Conservation (phyloP, 2,329 filamentous ascomycete genomes). For the Neobulgaria alba region DNA sequence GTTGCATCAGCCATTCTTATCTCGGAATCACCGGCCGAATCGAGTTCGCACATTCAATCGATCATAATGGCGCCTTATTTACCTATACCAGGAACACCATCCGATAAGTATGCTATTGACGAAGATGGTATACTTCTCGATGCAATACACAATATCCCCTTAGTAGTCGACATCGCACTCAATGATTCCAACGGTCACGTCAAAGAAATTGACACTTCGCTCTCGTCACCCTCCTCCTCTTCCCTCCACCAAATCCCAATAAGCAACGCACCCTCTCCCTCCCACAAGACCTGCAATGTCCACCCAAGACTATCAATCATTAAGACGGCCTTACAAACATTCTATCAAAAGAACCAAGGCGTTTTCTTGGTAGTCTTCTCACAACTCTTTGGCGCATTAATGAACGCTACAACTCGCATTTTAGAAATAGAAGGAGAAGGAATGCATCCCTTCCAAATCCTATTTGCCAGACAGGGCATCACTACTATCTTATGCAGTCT, state of each 20-base stretch:
- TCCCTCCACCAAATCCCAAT: too few species aligned
- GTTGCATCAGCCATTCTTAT: too few species aligned
- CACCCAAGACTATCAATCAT: too few species aligned
- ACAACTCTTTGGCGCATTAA: slow-evolving; percentile 73
- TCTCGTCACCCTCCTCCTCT: too few species aligned
- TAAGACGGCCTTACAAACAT: slow-evolving; percentile 19
- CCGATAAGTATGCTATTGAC: neutral
- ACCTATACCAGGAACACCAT: neutral
- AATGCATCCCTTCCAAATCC: slow-evolving; percentile 76
- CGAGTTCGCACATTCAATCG: too few species aligned
- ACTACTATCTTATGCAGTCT: slow-evolving; percentile 56
- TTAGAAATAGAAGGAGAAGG: slow-evolving; percentile 63
- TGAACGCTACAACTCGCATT: slow-evolving; percentile 75
- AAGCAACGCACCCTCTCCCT: too few species aligned
- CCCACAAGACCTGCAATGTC: too few species aligned
- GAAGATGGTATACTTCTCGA: neutral
- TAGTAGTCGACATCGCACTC: neutral
- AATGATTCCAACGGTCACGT: too few species aligned
- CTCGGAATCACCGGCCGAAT: too few species aligned
- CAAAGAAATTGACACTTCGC: too few species aligned
- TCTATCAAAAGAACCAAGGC: slow-evolving; percentile 62
- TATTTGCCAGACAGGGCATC: slow-evolving; percentile 71
- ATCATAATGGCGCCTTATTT: too few species aligned
- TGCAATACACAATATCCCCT: neutral
- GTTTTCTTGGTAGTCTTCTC: slow-evolving; percentile 64